These are phyloP conservation scores for Pigoraptor vietnamica DNA, from an alignment of 78 protist genomes.

Conservation along the genomic window DNA sequence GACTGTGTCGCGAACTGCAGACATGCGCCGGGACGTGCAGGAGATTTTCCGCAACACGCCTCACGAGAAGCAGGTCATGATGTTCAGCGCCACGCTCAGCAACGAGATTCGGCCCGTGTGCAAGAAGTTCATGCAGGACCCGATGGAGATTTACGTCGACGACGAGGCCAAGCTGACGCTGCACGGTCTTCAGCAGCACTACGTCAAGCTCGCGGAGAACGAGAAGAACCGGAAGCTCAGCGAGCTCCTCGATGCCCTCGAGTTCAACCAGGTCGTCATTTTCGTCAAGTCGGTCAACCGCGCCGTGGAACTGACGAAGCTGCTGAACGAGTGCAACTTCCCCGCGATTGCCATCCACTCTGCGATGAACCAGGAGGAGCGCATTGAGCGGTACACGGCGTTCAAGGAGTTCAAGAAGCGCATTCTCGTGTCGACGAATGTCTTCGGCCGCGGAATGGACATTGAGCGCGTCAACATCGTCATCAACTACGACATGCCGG, in stretches of 20 bases:
- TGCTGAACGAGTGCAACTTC: conserved; percentile 80
- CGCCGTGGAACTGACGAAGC: conserved; percentile 62
- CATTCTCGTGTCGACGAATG: conserved; percentile 96
- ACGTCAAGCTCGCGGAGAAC: conserved; percentile 75
- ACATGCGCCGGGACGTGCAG: conserved; percentile 97
- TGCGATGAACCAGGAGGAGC: conserved; percentile 69
- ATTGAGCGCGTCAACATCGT: conserved; percentile 96
- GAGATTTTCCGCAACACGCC: conserved; percentile 87
- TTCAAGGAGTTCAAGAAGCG: conserved; percentile 94
- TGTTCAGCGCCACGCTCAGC: conserved; percentile 99
- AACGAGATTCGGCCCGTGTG: conserved; percentile 70
- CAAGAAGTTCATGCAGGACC: conserved; percentile 89
- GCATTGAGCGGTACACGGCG: conserved; percentile 39
- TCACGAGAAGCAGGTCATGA: conserved; percentile 95
- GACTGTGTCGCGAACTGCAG: too few species aligned
- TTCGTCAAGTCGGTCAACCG: conserved; percentile 82
- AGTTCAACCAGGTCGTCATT: conserved; percentile 96
- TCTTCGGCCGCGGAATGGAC: conserved; percentile 98
- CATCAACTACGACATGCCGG: conserved; percentile 99
- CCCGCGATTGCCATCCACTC: conserved; percentile 90
- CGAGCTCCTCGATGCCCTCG: conserved; percentile 93
- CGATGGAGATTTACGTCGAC: conserved; percentile 88
- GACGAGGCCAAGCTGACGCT: conserved; percentile 91
- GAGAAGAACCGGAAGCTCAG: conserved; percentile 89
- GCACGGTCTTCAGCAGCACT: conserved; percentile 97